A percentile compares a stretch with the other conserved stretches of the same genome.
Conservation (phyloP, 176 grass and related monocot genomes). For the Thalia dealbata region DNA sequence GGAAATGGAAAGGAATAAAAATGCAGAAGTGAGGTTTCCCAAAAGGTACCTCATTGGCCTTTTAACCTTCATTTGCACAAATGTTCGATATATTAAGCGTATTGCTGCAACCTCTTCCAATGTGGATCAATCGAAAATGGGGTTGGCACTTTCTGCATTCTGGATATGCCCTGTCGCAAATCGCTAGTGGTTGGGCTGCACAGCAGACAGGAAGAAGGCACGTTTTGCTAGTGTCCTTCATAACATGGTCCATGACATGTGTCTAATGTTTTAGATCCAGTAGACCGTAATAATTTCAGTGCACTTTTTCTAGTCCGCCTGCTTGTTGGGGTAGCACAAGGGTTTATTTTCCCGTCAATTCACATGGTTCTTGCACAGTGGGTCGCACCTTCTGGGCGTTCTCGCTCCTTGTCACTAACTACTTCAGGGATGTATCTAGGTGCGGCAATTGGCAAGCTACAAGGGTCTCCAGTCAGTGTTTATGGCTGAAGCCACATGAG, state of each 20-base stretch:
- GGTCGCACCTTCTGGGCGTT: slow-evolving; percentile 65
- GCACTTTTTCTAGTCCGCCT: slow-evolving; percentile 44
- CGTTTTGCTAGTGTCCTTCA: slow-evolving; percentile 51
- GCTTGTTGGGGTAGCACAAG: slow-evolving; percentile 66
- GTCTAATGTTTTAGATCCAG: slow-evolving; percentile 51
- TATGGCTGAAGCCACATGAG: slow-evolving; percentile 51
- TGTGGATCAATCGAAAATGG: slow-evolving; percentile 58
- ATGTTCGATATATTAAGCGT: slow-evolving; percentile 65
- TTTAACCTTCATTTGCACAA: slow-evolving; percentile 71
- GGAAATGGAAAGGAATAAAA: no score
- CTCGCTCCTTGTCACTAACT: slow-evolving; percentile 63
- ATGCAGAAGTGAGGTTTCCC: slow-evolving; percentile 38
- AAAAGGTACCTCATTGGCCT: slow-evolving; percentile 63
- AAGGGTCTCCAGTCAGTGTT: slow-evolving; percentile 52
- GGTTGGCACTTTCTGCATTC: slow-evolving; percentile 59
- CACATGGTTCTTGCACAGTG: slow-evolving; percentile 77
- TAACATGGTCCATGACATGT: slow-evolving; percentile 62
- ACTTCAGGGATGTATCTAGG: slow-evolving; percentile 89
- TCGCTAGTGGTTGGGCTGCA: slow-evolving; percentile 70
- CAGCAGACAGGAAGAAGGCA: slow-evolving; percentile 58
- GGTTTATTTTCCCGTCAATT: slow-evolving; percentile 81
- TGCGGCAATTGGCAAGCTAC: slow-evolving; percentile 63
- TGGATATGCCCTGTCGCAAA: slow-evolving; percentile 71
- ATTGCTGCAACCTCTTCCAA: slow-evolving; percentile 30
- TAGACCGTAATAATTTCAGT: slow-evolving; percentile 37